A percentile compares a stretch with the other conserved stretches of the same genome.
These are phyloP conservation scores for Tinospora cordifolia DNA, from an alignment of 164 flowering plant genomes.

Conservation along the genomic window DNA sequence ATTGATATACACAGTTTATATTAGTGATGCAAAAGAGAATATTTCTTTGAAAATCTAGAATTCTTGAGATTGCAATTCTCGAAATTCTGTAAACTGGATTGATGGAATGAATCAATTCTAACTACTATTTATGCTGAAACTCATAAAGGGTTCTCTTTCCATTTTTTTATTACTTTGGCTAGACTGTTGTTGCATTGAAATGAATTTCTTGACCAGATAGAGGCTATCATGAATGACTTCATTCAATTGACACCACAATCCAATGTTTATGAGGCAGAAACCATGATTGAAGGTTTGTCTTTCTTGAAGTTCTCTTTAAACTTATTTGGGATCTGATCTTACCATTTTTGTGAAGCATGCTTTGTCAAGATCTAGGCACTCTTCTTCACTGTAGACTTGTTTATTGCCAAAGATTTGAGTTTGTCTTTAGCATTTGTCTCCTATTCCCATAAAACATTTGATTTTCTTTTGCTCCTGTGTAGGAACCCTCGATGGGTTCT, in stretches of 20 bases:
- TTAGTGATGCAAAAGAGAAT: too few species aligned
- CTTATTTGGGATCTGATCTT: not conserved
- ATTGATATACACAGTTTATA: too few species aligned
- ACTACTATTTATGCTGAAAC: too few species aligned
- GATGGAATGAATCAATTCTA: too few species aligned
- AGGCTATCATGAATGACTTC: conserved; percentile 93
- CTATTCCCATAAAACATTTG: conserved; percentile 1
- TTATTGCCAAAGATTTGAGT: not conserved
- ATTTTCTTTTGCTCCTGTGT: conserved; percentile 12
- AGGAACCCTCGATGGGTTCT: conserved; percentile 90
- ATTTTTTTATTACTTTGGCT: not conserved
- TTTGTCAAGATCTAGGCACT: not conserved
- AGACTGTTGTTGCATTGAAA: not conserved
- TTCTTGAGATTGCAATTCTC: too few species aligned
- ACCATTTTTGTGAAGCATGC: not conserved
- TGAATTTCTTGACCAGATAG: conserved; percentile 47
- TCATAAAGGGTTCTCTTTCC: not conserved
- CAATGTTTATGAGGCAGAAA: conserved; percentile 80
- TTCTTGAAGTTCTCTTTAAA: not conserved
- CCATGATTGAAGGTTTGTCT: conserved; percentile 90
- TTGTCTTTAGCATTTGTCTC: not conserved
- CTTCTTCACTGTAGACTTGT: not conserved
- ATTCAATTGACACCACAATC: conserved; percentile 78
- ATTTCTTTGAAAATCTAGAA: too few species aligned
- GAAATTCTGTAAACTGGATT: too few species aligned